A percentile compares a stretch with the other conserved stretches of the same genome.
Evolutionary conservation across 257 asterid species (phyloP).

Genomic region (Salvia hispanica): DNA sequence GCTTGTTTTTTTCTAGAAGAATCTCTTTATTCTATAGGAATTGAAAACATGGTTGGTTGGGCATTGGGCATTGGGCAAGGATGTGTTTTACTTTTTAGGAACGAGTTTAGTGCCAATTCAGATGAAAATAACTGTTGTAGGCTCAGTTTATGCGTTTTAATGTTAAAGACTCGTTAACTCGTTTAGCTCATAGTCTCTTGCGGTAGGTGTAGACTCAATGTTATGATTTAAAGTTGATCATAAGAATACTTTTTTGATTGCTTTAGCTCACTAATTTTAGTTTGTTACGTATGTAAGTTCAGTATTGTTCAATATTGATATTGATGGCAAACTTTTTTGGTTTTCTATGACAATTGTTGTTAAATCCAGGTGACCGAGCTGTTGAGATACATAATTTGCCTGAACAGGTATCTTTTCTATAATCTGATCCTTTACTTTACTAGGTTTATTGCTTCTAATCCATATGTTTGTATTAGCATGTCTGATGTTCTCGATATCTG

Average conservation of each 20-base stretch:
- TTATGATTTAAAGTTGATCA: conserved; percentile 19
- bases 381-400: conserved; percentile 71
- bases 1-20: neutral
- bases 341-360: conserved; percentile 32
- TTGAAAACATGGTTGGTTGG: conserved; percentile 7
- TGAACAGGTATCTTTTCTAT: conserved; percentile 61
- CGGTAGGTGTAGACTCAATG: neutral
- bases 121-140: neutral
- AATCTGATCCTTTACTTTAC: conserved; percentile 14
- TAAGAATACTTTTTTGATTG: conserved; percentile 19
- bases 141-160: conserved; percentile 1
- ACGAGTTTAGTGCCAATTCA: conserved; percentile 15
- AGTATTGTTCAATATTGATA: conserved; percentile 12
- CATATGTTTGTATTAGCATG: conserved; percentile 33
- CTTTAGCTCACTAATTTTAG: neutral
- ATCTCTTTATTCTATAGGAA: conserved; percentile 1
- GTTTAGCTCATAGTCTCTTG: neutral
- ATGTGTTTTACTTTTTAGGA: neutral
- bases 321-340: conserved; percentile 4
- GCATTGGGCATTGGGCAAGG: conserved; percentile 8
- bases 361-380: conserved; percentile 71
- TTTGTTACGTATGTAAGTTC: conserved; percentile 5
- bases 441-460: conserved; percentile 28
- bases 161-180: conserved; percentile 2
- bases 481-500: conserved; percentile 38